Evolutionary conservation across 2,329 filamentous ascomycete species (phyloP), one percentile per base, ranked within the genome.

Genomic region (Calonectria crousiana): DNA sequence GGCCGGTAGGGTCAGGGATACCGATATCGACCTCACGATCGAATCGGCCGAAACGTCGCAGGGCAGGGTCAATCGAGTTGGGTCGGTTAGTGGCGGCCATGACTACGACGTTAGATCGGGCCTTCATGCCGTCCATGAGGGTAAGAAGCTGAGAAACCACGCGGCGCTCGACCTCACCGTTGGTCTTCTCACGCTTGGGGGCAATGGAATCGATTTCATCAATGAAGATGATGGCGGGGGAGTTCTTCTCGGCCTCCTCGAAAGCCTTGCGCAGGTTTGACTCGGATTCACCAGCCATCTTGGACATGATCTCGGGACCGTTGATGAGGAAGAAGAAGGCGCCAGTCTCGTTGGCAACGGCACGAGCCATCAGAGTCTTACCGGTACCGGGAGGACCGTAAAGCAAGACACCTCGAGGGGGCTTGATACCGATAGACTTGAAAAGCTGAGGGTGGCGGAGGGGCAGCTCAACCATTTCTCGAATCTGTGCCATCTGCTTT

Each of bases 381-480:
- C 97, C 97, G 77, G 97, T 98, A 94, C 97, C 97, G 14, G 97
- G 97, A 82, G 97, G 97, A 78, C 97, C 97, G 85, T 94, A 96
- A 83, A 99, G 95, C 84, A 99, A 92, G 83, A 98, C 98, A 92
- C 97, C 97, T 83, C 97, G 95, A 58, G 97, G 97, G 71, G 97
- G 97, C 92, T 99, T 99, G 89, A 99, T 98, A 92, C 97, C 97
- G 84, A 99, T 98, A 51, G 96, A 98, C 91, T 98, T 99, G 94
- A 99, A 99, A 66, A 99, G 94, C 87, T 98, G 97, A 75, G 97
- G 97, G 87, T 99, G 97, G 83, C 97, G 93, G 76, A 99, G 92
- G 75, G 97, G 97, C 80, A 99, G 90, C 90, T 99, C 97, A 78
- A 99, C 97, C 90, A 99, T 93, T 87, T 99, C 97, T 85, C 97